These are phyloP conservation scores for Gnomoniopsis smithogilvyi DNA, from an alignment of 2,329 filamentous ascomycete species.

Conservation along the genomic window DNA sequence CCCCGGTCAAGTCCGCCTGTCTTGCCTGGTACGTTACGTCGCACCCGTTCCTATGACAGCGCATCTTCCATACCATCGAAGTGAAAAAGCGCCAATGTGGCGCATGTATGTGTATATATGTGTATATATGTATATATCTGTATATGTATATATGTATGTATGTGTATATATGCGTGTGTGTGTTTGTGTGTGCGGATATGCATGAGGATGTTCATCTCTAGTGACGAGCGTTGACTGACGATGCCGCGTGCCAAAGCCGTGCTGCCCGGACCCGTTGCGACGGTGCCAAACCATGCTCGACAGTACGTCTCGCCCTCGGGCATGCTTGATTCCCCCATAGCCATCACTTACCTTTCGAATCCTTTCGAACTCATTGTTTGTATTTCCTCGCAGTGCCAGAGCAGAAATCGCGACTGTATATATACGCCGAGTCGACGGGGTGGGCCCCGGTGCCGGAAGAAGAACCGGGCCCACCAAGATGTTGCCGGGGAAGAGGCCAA, in stretches of 20 bases:
- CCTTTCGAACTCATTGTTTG: not conserved
- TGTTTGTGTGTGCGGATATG: not conserved
- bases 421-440: slow-evolving; percentile 42
- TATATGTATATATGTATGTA: not conserved
- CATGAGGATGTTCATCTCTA: slow-evolving; percentile 1
- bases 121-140: not conserved
- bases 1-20: slow-evolving; percentile 49
- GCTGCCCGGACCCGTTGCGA: slow-evolving; percentile 45
- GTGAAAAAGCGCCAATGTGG: not conserved
- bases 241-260: slow-evolving; percentile 30
- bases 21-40: slow-evolving; percentile 41
- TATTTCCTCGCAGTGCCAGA: slow-evolving; percentile 31
- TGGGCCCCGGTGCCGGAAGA: slow-evolving; percentile 40
- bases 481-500: slow-evolving; percentile 22
- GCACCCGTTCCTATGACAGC: slow-evolving; percentile 5
- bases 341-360: not conserved
- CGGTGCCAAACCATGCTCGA: slow-evolving; percentile 40
- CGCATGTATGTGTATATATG: not conserved
- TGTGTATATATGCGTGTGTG: slow-evolving; percentile 1
- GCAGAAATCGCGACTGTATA: slow-evolving; percentile 37
- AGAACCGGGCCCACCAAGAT: slow-evolving; percentile 25
- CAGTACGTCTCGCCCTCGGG: slow-evolving; percentile 31
- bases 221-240: slow-evolving; percentile 6
- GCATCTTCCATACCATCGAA: not conserved
- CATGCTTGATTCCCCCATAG: not conserved